Evolutionary conservation across 2,329 filamentous ascomycete species (phyloP).

Genomic region (Xylariaceae sp.): DNA sequence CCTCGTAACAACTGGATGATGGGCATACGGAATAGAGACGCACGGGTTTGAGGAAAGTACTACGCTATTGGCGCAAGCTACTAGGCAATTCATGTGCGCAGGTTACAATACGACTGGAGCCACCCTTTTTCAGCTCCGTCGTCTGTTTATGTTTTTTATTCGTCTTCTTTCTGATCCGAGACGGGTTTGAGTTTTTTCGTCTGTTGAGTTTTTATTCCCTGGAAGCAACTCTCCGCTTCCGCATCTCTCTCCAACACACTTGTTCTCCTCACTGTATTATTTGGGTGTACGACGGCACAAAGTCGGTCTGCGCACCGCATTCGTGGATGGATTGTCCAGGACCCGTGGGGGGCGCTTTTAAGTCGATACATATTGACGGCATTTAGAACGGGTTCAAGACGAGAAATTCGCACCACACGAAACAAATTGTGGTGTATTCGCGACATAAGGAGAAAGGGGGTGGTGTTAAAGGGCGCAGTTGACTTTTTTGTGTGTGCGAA

Average conservation of each 20-base stretch:
- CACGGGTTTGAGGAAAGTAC: constrained; percentile 6
- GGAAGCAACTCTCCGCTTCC: constrained; percentile 18
- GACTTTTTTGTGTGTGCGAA: constrained; percentile 9
- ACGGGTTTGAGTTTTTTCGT: constrained; percentile 13
- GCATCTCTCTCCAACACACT: constrained; percentile 23
- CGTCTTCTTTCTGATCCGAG: constrained; percentile 21
- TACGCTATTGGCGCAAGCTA: constrained; percentile 23
- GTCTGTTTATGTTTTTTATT: constrained; percentile 23
- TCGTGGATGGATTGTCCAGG: constrained; percentile 10
- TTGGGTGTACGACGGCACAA: constrained; percentile 18
- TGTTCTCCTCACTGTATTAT: constrained; percentile 19
- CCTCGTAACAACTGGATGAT: constrained; percentile 27
- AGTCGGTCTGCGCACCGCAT: constrained; percentile 10
- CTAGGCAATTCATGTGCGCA: constrained; percentile 28
- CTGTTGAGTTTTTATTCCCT: constrained; percentile 29
- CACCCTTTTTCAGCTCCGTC: constrained; percentile 28
- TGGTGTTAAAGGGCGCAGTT: constrained; percentile 11
- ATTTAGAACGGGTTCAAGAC: constrained; percentile 5
- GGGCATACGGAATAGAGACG: constrained; percentile 23
- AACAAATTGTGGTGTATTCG: not conserved
- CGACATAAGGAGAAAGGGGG: constrained; percentile 8
- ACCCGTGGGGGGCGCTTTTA: constrained; percentile 5
- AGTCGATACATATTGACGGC: constrained; percentile 19
- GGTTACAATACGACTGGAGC: constrained; percentile 21
- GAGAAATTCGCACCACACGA: not conserved